These are phyloP conservation scores for Pezicula radicicola DNA, from an alignment of 2,329 filamentous ascomycete species.

Conservation along the genomic window DNA sequence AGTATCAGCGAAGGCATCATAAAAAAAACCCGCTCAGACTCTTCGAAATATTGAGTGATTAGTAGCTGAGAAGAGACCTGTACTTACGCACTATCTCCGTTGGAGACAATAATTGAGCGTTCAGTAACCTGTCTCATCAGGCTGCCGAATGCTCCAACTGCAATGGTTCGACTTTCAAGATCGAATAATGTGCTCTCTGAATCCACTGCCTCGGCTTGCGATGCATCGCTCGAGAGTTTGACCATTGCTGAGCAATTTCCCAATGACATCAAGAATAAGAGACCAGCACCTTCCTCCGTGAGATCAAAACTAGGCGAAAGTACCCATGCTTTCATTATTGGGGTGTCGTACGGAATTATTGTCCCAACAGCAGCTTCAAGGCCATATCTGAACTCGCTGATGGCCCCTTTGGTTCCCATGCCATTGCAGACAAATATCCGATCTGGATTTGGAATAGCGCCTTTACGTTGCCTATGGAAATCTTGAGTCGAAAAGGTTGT, in stretches of 20 bases:
- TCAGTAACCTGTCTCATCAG: constrained; percentile 54
- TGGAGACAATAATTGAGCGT: constrained; percentile 24
- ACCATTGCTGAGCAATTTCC: constrained; percentile 31
- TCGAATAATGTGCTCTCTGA: constrained; percentile 46
- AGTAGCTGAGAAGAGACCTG: not conserved
- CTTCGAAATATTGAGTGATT: not conserved
- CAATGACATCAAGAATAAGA: constrained; percentile 24
- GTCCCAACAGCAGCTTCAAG: constrained; percentile 65
- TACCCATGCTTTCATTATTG: constrained; percentile 52
- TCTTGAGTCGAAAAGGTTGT: constrained; percentile 35
- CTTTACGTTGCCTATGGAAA: constrained; percentile 20
- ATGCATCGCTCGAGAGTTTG: constrained; percentile 45
- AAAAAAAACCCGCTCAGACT: not conserved
- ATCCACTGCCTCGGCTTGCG: constrained; percentile 40
- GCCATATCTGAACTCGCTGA: constrained; percentile 69
- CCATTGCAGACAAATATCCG: constrained; percentile 66
- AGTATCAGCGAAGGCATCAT: constrained; percentile 3
- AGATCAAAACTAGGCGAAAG: constrained; percentile 29
- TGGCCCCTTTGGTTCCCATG: constrained; percentile 55
- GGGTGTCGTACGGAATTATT: constrained; percentile 47
- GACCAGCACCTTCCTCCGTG: constrained; percentile 9
- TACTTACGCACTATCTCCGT: constrained; percentile 15
- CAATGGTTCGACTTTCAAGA: constrained; percentile 48
- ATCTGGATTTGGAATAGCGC: constrained; percentile 38
- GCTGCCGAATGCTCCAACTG: constrained; percentile 34